Percentiles rank a stretch among this genome's conserved stretches.
Conservation (phyloP, 2,329 filamentous ascomycete species). For the Cladosporium oxysporum region DNA sequence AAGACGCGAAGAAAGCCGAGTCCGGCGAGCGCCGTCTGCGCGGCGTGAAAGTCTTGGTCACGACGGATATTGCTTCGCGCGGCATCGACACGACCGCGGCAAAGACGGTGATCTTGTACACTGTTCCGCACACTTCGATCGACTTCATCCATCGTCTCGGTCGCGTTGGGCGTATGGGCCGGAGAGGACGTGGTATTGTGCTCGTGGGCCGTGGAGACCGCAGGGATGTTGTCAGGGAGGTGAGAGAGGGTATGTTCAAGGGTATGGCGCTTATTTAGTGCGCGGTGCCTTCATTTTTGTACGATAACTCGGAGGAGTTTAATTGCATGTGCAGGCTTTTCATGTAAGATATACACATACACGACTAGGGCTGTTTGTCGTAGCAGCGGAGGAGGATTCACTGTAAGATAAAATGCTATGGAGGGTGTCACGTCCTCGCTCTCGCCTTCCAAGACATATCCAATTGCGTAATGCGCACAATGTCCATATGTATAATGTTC, state of each 20-base stretch:
- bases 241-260: constrained; percentile 70
- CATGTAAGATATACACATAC: background rate
- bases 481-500: background rate
- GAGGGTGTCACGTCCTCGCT: background rate
- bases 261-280: constrained; percentile 51
- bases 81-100: constrained; percentile 94
- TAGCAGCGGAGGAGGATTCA: background rate
- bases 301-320: background rate
- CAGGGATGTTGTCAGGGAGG: constrained; percentile 86
- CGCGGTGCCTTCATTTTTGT: background rate
- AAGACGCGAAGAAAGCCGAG: constrained; percentile 2
- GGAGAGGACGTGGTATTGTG: constrained; percentile 84
- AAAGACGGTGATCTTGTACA: constrained; percentile 87
- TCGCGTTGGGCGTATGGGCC: constrained; percentile 87
- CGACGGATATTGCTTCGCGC: constrained; percentile 86
- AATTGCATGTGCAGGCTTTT: background rate
- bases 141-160: constrained; percentile 98
- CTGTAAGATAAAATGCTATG: background rate
- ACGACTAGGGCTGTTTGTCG: background rate
- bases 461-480: background rate
- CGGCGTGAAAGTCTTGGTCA: constrained; percentile 89
- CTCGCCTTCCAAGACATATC: background rate
- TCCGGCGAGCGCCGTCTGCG: constrained; percentile 54
- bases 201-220: constrained; percentile 87
- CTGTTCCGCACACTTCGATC: constrained; percentile 96